Conservation (phyloP, 2,329 filamentous ascomycete genomes). For the Claviceps monticola region DNA sequence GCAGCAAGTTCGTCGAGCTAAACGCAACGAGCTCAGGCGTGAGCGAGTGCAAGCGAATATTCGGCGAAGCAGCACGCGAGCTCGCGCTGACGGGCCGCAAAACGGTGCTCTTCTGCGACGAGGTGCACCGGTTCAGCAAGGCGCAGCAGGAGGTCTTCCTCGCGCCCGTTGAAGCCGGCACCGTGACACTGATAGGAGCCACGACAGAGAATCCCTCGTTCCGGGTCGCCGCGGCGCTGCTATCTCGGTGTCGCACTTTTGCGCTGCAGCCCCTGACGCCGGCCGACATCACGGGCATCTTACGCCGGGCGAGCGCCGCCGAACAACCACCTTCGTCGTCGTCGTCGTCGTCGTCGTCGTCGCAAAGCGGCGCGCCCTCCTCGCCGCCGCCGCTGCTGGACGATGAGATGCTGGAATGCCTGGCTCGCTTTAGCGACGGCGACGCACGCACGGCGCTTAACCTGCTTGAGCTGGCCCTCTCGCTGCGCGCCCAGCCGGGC, state of each 20-base stretch:
- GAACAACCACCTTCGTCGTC: constrained; percentile 24
- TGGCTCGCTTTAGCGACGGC: constrained; percentile 78
- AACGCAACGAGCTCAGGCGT: constrained; percentile 86
- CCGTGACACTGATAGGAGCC: constrained; percentile 82
- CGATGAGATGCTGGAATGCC: constrained; percentile 62
- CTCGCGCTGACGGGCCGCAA: constrained; percentile 68
- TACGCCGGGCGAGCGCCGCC: constrained; percentile 57
- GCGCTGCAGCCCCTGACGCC: constrained; percentile 64
- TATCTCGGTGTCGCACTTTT: constrained; percentile 85
- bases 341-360: too few species aligned
- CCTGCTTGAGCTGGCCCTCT: constrained; percentile 77
- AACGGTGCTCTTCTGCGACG: constrained; percentile 95
- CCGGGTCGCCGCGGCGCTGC: constrained; percentile 73
- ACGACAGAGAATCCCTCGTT: constrained; percentile 97
- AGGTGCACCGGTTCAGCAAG: constrained; percentile 87
- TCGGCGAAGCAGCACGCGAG: constrained; percentile 71
- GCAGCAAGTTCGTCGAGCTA: constrained; percentile 84
- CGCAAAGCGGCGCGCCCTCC: constrained; percentile 16
- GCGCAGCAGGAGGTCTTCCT: constrained; percentile 91
- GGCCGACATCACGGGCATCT: constrained; percentile 58
- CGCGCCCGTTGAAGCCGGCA: constrained; percentile 79
- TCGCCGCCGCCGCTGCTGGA: constrained; percentile 48
- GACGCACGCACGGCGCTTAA: constrained; percentile 90
- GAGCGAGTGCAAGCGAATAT: constrained; percentile 83
- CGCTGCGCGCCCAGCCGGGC: constrained; percentile 41